These are phyloP conservation scores for Pythium aristosporum DNA, from an alignment of 352 stramenopile genomes.

Conservation along the genomic window DNA sequence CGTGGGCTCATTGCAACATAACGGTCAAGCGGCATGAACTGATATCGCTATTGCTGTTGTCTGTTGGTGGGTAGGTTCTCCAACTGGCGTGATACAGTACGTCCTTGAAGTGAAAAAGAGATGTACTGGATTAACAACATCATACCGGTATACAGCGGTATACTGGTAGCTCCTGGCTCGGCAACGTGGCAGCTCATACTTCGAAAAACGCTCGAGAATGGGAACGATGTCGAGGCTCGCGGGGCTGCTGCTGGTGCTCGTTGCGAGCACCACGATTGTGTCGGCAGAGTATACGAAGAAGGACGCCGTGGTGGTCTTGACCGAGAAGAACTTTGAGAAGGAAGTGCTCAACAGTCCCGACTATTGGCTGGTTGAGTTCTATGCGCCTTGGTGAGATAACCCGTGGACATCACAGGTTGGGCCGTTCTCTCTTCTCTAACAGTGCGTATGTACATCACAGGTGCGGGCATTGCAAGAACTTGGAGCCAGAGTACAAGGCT, in stretches of 20 bases:
- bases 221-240: neutral
- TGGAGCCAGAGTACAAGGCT: conserved; percentile 88
- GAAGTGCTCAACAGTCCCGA: conserved; percentile 74
- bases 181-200: conserved; percentile 20
- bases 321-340: conserved; percentile 83
- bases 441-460: neutral
- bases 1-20: no score
- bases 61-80: no score
- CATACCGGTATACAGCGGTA: conserved; percentile 10
- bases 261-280: conserved; percentile 5
- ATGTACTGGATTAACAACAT: neutral
- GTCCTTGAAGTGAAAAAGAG: neutral
- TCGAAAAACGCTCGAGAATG: conserved; percentile 5
- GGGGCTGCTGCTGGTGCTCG: conserved; percentile 6
- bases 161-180: neutral
- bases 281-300: conserved; percentile 46
- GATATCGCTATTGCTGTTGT: no score
- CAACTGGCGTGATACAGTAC: neutral
- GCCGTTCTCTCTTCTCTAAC: neutral
- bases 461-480: conserved; percentile 90
- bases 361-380: conserved; percentile 94
- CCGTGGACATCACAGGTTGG: neutral
- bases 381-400: conserved; percentile 77
- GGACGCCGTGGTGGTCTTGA: conserved; percentile 68
- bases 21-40: no score